A percentile compares a stretch with the other conserved stretches of the same genome.
phyloP scores from a whole-genome alignment of 805 yeast genomes.

The Ogataea nitratoaversa region DNA sequence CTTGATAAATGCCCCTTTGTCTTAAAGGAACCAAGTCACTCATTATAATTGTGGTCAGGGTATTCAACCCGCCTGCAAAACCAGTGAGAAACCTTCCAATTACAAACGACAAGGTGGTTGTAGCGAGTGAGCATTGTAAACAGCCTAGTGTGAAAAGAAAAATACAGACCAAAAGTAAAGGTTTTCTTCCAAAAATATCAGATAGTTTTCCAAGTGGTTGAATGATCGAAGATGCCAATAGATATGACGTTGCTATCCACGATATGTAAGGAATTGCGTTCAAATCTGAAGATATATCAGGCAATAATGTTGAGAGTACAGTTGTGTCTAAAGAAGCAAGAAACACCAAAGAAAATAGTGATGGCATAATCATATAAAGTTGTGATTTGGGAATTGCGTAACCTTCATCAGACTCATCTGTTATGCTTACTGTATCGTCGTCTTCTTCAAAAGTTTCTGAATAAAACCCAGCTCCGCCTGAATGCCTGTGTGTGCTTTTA shows the following conservation, averaged over 20 bases:
- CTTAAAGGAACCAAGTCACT: conserved; percentile 79
- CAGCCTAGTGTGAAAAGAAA: conserved; percentile 55
- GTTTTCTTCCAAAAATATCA: conserved; percentile 67
- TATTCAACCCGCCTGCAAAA: conserved; percentile 84
- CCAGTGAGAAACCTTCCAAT: conserved; percentile 71
- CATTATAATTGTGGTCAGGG: conserved; percentile 71
- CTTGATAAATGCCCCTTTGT: conserved; percentile 81
- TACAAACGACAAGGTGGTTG: conserved; percentile 44
- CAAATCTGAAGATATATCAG: conserved; percentile 66
- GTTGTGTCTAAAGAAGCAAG: conserved; percentile 67
- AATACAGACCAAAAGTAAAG: conserved; percentile 48
- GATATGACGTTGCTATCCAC: conserved; percentile 72
- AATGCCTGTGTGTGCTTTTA: conserved; percentile 3
- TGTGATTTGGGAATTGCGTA: conserved; percentile 27
- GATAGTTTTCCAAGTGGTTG: conserved; percentile 73
- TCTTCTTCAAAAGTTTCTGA: not conserved
- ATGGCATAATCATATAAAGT: conserved; percentile 33
- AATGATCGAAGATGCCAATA: conserved; percentile 65
- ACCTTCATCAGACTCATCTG: conserved; percentile 11
- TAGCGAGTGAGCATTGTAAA: conserved; percentile 49
- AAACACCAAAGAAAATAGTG: conserved; percentile 46
- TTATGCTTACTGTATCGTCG: not conserved
- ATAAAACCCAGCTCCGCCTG: no score
- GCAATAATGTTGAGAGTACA: conserved; percentile 59
- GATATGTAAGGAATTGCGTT: conserved; percentile 58